Base-by-base conservation (phyloP, 441 rosid species). In the Gossypium davidsonii region DNA sequence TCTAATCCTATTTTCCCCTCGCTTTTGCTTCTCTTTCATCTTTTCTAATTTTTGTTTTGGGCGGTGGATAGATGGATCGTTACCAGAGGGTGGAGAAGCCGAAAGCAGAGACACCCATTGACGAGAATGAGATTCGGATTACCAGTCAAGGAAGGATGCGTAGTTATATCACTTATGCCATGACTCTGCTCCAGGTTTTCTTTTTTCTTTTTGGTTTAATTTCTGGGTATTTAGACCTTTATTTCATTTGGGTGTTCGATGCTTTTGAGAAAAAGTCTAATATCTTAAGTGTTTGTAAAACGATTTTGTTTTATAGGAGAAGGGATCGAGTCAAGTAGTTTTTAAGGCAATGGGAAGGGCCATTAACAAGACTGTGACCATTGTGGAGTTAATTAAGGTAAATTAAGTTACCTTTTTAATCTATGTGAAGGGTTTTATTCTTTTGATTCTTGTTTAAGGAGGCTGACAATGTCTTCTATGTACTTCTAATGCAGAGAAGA, bases 271-370 rank as follows among this genome's bases (percentile, higher is more conserved):
- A 26, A 26, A 51, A 28, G 34, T 51, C 25, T 51, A 15, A 17
- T 15, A 28, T 15, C 20, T 21, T 0, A 14, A 23, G 15, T 60
- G 26, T 25, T 17, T n/a, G 58, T n/a, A 4, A 3, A 15, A 23
- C 8, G 60, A 15, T 25, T 49, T 9, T 56, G 18, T 31, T 20
- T 15, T 61, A 51, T 71, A 94, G 99, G 99, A 95, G 31, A 91
- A 88, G 57, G 92, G 89, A 12, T 85, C 92, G 1, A 76, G 79
- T 79, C 92, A 91, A 81, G 82, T 95, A 76, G 84, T 86, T 15
- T 88, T 95, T 79, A 95, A 95, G 85, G 99, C 99, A 56, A 93
- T 95, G 97, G 98, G 98, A 76, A 89, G 95, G 81, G 99, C 99
- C 78, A 95, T 95, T 76, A 93, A 87, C 79, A 95, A 95, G 86